These are phyloP conservation scores for Taxillus chinensis DNA, from an alignment of 164 flowering plant genomes.

Conservation along the genomic window DNA sequence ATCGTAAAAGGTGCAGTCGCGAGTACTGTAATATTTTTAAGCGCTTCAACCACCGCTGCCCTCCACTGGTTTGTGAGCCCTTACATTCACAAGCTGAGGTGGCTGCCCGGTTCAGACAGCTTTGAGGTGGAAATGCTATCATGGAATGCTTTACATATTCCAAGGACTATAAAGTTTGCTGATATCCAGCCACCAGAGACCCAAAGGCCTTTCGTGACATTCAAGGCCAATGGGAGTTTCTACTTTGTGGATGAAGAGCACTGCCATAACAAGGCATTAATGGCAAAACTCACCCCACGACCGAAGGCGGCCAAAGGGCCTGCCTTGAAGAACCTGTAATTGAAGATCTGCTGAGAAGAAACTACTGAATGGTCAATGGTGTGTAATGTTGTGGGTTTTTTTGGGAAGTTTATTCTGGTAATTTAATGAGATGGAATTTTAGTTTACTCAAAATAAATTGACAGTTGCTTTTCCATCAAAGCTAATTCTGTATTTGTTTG, in stretches of 20 bases:
- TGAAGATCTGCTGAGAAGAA: constrained; percentile 6
- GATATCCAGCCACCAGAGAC: constrained; percentile 69
- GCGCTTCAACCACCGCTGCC: constrained; percentile 81
- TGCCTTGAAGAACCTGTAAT: constrained; percentile 67
- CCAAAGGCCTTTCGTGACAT: constrained; percentile 72
- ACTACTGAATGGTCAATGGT: neutral
- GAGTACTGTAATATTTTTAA: constrained; percentile 71
- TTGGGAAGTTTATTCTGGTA: too few species aligned
- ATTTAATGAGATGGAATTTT: too few species aligned
- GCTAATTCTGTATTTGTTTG: too few species aligned
- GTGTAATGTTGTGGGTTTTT: too few species aligned
- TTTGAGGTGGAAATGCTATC: constrained; percentile 91
- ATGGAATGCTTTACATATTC: constrained; percentile 62
- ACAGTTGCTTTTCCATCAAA: too few species aligned
- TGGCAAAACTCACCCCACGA: constrained; percentile 76
- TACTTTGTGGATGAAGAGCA: constrained; percentile 74
- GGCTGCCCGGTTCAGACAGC: constrained; percentile 87
- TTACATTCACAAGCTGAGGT: constrained; percentile 79
- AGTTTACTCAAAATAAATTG: too few species aligned
- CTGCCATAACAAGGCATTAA: constrained; percentile 82
- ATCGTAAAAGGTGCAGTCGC: constrained; percentile 91
- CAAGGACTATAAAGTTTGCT: constrained; percentile 66
- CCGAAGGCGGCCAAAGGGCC: constrained; percentile 41
- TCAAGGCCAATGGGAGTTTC: constrained; percentile 64
- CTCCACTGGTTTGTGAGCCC: constrained; percentile 99